Evolutionary conservation across 306 rosid species (phyloP), one percentile per base, ranked within the genome.

Genomic region (Begonia masoniana): DNA sequence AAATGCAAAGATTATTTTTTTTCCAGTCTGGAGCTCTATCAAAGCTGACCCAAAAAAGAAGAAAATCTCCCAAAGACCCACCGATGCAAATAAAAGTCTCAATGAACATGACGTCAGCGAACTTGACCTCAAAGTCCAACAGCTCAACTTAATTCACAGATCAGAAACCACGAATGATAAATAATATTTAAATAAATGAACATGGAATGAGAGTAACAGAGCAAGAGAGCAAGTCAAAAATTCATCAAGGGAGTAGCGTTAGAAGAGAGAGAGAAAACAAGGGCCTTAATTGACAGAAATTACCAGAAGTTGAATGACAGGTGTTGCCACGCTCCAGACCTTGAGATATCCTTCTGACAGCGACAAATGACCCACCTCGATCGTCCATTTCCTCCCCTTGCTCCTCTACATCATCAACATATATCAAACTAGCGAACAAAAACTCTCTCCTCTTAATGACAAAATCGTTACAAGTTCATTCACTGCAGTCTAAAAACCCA

Each of bases 281-380:
- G 49, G 7, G 35, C 39, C 21, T 51, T 13, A 47, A 10, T 31
- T 31, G 51, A n/a, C 41, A 43, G 56, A 16, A 41, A 42, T 65
- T 65, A 83, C 99, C 99, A 41, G 99, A 91, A 68, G 79, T 69
- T 54, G 99, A 81, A 68, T 83, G 88, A 68, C 76, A 86, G 61
- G 97, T 62, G 68, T 73, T 82, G 74, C 85, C 77, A 24, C 97
- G 94, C 42, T 89, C 95, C 61, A 89, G 79, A 68, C 84, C 83
- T 64, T 85, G 99, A 16, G 96, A 91, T 75, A 91, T 91, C 67
- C 99, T 85, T 71, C 99, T 65, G 0, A 91, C 99, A 46, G 96
- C 99, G 47, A 91, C 96, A 67, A 91, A 91, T 12, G 99, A 91
- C 46, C 96, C 92, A 47, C 96, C 99, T 75, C 96, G 71, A 59